Evolutionary conservation across 805 yeast genomes (phyloP).

Genomic region (Lachancea kluyveri): DNA sequence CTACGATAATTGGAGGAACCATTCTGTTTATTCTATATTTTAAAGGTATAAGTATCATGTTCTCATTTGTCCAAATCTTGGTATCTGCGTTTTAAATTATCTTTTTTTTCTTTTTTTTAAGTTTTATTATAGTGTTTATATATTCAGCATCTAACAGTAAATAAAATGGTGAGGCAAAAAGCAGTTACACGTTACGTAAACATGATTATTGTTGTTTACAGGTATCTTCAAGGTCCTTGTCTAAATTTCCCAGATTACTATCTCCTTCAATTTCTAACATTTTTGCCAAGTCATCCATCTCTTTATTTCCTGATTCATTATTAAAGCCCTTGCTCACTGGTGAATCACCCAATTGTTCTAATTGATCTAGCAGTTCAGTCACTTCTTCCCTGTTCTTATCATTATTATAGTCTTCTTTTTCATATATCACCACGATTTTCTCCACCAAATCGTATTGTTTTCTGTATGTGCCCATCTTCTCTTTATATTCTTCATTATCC

Average conservation of each 20-base stretch:
- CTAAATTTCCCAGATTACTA: constrained; percentile 18
- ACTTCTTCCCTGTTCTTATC: constrained; percentile 18
- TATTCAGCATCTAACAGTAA: too few species aligned
- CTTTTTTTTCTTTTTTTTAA: too few species aligned
- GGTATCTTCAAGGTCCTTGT: constrained; percentile 25
- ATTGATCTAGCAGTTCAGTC: constrained; percentile 23
- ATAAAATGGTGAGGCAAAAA: too few species aligned
- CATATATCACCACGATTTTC: constrained; percentile 61
- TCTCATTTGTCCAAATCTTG: too few species aligned
- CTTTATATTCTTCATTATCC: constrained; percentile 35
- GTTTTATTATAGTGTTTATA: too few species aligned
- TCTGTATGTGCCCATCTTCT: constrained; percentile 47
- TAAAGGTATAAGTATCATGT: too few species aligned
- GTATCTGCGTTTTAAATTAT: too few species aligned
- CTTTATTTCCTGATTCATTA: constrained; percentile 7
- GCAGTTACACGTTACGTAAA: too few species aligned
- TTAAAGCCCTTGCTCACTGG: constrained; percentile 25
- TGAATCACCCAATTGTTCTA: constrained; percentile 29
- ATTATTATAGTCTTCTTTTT: constrained; percentile 46
- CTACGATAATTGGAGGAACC: too few species aligned
- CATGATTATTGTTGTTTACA: constrained; percentile 29
- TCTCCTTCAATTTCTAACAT: constrained; percentile 24
- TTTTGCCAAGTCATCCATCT: constrained; percentile 17
- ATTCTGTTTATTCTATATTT: too few species aligned
- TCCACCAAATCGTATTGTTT: constrained; percentile 57